Percentiles rank a stretch among this genome's conserved stretches.
phyloP scores from a whole-genome alignment of 768 basidiomycete species.

The Tricholoma sp. region DNA sequence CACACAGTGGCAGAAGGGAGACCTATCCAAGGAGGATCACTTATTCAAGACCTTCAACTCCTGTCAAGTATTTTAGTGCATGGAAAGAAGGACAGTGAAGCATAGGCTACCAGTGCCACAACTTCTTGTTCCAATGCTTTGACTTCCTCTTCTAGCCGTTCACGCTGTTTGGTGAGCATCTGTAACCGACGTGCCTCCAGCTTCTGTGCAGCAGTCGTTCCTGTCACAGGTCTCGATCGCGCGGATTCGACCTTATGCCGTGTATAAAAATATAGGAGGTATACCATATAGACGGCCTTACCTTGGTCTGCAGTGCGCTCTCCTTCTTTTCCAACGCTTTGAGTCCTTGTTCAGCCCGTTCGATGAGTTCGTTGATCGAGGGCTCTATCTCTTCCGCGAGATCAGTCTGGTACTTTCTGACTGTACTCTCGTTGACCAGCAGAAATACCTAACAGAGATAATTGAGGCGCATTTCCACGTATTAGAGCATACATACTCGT shows the following conservation, averaged over 20 bases:
- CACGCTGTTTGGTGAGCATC: slow-evolving; percentile 58
- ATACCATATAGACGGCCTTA: slow-evolving; percentile 19
- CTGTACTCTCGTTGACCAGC: slow-evolving; percentile 65
- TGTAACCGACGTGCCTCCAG: slow-evolving; percentile 63
- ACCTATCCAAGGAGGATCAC: neutral
- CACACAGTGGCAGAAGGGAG: neutral
- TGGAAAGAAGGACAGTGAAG: neutral
- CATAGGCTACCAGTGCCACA: slow-evolving; percentile 41
- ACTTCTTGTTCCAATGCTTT: slow-evolving; percentile 58
- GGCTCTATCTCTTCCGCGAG: slow-evolving; percentile 80
- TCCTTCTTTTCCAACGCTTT: slow-evolving; percentile 58
- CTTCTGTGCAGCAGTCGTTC: slow-evolving; percentile 53
- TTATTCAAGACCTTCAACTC: slow-evolving; percentile 17
- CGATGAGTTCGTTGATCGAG: slow-evolving; percentile 68
- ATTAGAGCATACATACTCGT: slow-evolving; percentile 36
- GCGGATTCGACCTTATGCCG: slow-evolving; percentile 51
- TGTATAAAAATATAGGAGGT: neutral
- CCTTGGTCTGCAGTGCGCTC: slow-evolving; percentile 58
- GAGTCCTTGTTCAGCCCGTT: slow-evolving; percentile 65
- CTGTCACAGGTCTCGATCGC: slow-evolving; percentile 40
- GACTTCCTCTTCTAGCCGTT: slow-evolving; percentile 62
- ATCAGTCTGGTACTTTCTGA: slow-evolving; percentile 70
- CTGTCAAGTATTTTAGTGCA: slow-evolving; percentile 4
- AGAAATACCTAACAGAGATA: slow-evolving; percentile 54
- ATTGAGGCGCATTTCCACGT: neutral